A percentile compares a stretch with the other conserved stretches of the same genome.
Conservation (phyloP, 2,329 filamentous ascomycete genomes). For the Cercospora sp. region DNA sequence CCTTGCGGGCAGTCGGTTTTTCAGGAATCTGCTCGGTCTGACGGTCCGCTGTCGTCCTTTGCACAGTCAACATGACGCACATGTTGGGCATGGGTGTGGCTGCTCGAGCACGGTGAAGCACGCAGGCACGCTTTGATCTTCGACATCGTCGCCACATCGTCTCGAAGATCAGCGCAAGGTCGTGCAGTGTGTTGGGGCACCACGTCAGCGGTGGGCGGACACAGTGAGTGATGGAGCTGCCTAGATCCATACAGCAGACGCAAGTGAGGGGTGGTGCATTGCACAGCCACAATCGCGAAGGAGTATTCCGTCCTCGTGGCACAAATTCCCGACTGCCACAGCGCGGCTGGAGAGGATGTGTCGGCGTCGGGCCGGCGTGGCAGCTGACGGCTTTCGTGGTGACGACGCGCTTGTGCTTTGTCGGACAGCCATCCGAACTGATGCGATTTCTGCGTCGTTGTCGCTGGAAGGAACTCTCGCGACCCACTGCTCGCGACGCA, state of each 20-base stretch:
- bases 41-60: background rate
- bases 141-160: background rate
- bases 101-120: background rate
- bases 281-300: slow-evolving; percentile 1
- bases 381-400: background rate
- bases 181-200: background rate
- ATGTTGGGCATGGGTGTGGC: background rate
- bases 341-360: background rate
- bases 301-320: background rate
- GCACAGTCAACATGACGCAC: background rate
- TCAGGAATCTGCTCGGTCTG: background rate
- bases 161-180: slow-evolving; percentile 1
- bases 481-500: background rate
- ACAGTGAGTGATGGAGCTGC: background rate
- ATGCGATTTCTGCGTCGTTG: background rate
- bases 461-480: background rate
- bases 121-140: background rate
- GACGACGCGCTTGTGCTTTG: background rate
- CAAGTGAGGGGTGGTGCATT: slow-evolving; percentile 3
- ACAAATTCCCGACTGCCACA: slow-evolving; percentile 1
- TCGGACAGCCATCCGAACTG: background rate
- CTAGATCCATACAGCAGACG: slow-evolving; percentile 2
- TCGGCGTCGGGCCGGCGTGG: background rate
- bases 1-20: background rate
- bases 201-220: slow-evolving; percentile 2